phyloP scores from a whole-genome alignment of 2,329 filamentous ascomycete genomes.

The Dactylella cylindrospora region DNA sequence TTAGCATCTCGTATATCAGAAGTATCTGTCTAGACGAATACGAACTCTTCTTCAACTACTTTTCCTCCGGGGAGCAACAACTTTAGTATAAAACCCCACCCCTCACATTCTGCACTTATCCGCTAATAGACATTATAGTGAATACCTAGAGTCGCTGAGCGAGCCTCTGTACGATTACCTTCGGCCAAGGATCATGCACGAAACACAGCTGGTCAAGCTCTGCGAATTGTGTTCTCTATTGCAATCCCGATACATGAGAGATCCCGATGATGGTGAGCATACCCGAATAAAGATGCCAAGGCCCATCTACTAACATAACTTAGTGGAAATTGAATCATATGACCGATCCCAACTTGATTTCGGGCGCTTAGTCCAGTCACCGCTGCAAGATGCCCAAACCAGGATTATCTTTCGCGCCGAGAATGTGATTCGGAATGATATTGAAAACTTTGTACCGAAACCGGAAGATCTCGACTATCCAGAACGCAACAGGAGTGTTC shows the following conservation, averaged over 20 bases:
- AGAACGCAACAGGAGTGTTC: slow-evolving; percentile 55
- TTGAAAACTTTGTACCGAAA: slow-evolving; percentile 66
- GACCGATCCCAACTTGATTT: slow-evolving; percentile 64
- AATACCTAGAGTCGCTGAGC: slow-evolving; percentile 67
- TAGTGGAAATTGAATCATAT: slow-evolving; percentile 55
- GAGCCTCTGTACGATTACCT: slow-evolving; percentile 69
- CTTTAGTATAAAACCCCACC: slow-evolving; percentile 43
- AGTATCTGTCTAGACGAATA: slow-evolving; percentile 68
- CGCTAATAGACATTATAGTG: slow-evolving; percentile 66
- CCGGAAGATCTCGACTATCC: slow-evolving; percentile 68
- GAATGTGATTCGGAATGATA: slow-evolving; percentile 65
- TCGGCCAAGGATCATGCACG: slow-evolving; percentile 66
- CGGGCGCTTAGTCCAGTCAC: slow-evolving; percentile 63
- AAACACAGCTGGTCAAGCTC: slow-evolving; percentile 66
- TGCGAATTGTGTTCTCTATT: slow-evolving; percentile 68
- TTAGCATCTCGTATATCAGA: slow-evolving; percentile 66
- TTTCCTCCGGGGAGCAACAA: slow-evolving; percentile 47
- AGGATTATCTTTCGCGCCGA: slow-evolving; percentile 67
- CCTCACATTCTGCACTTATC: background rate
- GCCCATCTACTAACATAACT: background rate
- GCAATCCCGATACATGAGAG: slow-evolving; percentile 66
- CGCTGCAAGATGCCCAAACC: slow-evolving; percentile 68
- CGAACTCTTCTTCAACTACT: slow-evolving; percentile 57
- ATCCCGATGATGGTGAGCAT: slow-evolving; percentile 56
- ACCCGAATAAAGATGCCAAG: background rate